Base-by-base conservation (phyloP, 2,329 filamentous ascomycete species). In the Beauveria brongniartii region DNA sequence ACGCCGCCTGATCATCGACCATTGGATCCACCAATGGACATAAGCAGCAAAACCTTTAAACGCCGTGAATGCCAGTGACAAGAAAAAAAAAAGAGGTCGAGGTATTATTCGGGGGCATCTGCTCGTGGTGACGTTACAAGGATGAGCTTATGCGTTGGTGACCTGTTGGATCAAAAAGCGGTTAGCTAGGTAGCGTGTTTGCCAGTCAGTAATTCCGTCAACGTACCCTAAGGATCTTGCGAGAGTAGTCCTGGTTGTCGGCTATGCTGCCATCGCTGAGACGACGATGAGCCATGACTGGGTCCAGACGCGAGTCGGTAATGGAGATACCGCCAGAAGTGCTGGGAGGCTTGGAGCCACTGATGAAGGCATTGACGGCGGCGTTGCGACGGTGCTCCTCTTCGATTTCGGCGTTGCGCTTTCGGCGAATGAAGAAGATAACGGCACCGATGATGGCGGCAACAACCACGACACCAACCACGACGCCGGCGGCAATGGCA, bases 181-280 rank as follows among this genome's bases (percentile, higher is more conserved):
- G 64, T 69, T 65, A 71, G 65, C 22, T 22, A 20, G 8, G 2
- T 51, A 24, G 34, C 16, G 2, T 18, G n/a, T 52, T 18, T 3
- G 3, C 16, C 10, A 16, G 3, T 28, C 1, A 22, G 22, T 34
- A 16, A 8, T 18, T 30, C 3, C 6, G 28, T 1, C n/a, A 61
- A 78, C 84, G 66, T 82, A 96, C 93, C 86, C 95, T 90, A 71
- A 97, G 83, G 75, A 97, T 97, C 77, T 90, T 89, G 77, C 93
- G 86, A 64, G 93, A 97, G 78, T 96, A 97, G 74, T 97, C 93
- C 76, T 96, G 87, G 76, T 97, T 95, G 74, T 97, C 93, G 57
- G 92, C 93, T 74, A 97, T 97, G 75, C 92, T 97, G 67, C 93
- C 93, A 70, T 94, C 91, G 76, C 93, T 97, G 78, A 93, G 83